Conservation (phyloP, 257 asterid genomes). For the Nicotiana tomentosiformis region DNA sequence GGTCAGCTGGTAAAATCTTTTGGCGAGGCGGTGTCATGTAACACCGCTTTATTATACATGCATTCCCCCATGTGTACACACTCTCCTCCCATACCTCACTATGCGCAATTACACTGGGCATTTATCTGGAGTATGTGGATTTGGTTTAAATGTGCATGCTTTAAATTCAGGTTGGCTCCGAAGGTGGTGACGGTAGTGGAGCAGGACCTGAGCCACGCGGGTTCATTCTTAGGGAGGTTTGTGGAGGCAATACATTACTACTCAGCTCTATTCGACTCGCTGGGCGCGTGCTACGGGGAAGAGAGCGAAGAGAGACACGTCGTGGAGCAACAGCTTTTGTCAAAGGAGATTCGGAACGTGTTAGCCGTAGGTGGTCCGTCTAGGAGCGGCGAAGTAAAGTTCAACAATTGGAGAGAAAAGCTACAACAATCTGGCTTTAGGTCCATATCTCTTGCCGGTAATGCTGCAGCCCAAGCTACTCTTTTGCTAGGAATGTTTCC, state of each 20-base stretch:
- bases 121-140: background rate
- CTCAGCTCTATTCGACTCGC: slow-evolving; percentile 87
- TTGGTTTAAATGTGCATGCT: background rate
- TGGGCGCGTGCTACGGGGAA: slow-evolving; percentile 96
- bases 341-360: slow-evolving; percentile 83
- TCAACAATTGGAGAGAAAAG: slow-evolving; percentile 93
- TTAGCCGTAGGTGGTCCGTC: slow-evolving; percentile 79
- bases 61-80: too few relatives aligned
- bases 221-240: slow-evolving; percentile 81
- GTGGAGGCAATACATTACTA: slow-evolving; percentile 97
- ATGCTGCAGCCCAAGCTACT: slow-evolving; percentile 92
- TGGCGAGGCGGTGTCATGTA: too few relatives aligned
- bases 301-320: slow-evolving; percentile 93
- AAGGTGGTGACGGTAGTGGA: slow-evolving; percentile 95
- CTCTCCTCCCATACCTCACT: too few relatives aligned
- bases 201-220: slow-evolving; percentile 96
- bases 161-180: slow-evolving; percentile 60
- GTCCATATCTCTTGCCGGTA: slow-evolving; percentile 76
- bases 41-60: too few relatives aligned
- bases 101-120: too few relatives aligned
- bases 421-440: slow-evolving; percentile 80
- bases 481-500: slow-evolving; percentile 94
- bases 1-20: too few relatives aligned
- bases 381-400: slow-evolving; percentile 62
- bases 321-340: slow-evolving; percentile 85